Conservation (phyloP, 306 rosid genomes). For the Dryas drummondii region DNA sequence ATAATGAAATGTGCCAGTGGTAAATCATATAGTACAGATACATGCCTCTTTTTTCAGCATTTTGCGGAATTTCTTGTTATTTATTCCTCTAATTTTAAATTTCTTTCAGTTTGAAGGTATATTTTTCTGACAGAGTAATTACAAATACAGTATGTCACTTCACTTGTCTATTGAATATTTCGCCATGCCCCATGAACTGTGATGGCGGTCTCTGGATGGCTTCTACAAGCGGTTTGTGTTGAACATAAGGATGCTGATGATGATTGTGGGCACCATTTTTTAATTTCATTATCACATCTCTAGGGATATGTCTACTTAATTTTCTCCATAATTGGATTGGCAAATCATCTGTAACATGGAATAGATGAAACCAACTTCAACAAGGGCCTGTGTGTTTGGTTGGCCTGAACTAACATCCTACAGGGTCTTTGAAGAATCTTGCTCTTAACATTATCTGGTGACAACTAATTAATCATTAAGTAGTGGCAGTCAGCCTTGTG, state of each 20-base stretch:
- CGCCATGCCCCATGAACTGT: constrained; percentile 22
- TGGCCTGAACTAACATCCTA: constrained; percentile 3
- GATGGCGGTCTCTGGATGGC: constrained; percentile 36
- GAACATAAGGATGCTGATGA: constrained; percentile 23
- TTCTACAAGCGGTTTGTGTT: constrained; percentile 28
- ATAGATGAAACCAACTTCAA: constrained; percentile 30
- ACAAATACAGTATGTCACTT: constrained; percentile 21
- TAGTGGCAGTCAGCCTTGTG: constrained; percentile 19
- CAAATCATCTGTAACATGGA: constrained; percentile 27
- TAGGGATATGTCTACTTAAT: constrained; percentile 7
- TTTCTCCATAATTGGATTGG: constrained; percentile 13
- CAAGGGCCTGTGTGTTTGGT: constrained; percentile 22
- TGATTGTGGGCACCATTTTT: constrained; percentile 25
- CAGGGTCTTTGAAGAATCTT: constrained; percentile 17
- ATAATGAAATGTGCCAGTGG: not conserved
- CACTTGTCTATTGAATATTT: constrained; percentile 9
- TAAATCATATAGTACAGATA: not conserved
- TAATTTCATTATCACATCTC: constrained; percentile 8
- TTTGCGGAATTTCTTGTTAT: constrained; percentile 18
- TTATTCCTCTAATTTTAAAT: constrained; percentile 4
- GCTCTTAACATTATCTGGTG: constrained; percentile 25
- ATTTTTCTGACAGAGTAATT: constrained; percentile 20
- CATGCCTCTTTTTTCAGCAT: not conserved
- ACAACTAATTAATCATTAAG: constrained; percentile 9
- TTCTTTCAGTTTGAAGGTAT: not conserved